Conservation (phyloP, 2,329 filamentous ascomycete species). For the Diaporthe citrichinensis region DNA sequence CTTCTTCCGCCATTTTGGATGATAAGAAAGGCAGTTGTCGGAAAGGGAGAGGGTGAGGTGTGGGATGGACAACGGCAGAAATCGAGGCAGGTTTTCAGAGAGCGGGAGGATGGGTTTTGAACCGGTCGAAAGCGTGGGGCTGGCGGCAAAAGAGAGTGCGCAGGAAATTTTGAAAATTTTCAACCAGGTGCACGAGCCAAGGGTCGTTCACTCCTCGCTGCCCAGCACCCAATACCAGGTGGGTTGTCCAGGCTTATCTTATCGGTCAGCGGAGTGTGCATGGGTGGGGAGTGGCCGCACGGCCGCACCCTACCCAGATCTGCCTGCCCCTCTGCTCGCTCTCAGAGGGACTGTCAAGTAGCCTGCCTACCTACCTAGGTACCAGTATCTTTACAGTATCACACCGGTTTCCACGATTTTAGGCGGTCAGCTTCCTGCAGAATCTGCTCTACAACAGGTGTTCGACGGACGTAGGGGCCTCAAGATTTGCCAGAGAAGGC, state of each 20-base stretch:
- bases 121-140: conserved; percentile 39
- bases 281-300: neutral
- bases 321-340: neutral
- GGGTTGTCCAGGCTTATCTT: conserved; percentile 13
- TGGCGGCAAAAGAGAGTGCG: conserved; percentile 32
- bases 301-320: neutral
- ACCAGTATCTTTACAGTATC: neutral
- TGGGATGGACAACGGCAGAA: conserved; percentile 37
- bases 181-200: conserved; percentile 37
- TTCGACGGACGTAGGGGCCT: neutral
- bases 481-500: neutral
- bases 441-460: neutral
- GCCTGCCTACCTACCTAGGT: no score
- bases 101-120: conserved; percentile 40
- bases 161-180: conserved; percentile 41
- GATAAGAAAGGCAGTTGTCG: conserved; percentile 35
- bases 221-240: neutral
- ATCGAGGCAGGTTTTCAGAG: conserved; percentile 29
- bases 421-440: neutral
- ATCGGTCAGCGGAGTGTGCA: conserved; percentile 10
- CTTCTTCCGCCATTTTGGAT: conserved; percentile 90
- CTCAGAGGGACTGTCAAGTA: neutral
- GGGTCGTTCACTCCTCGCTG: neutral
- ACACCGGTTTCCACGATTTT: neutral
- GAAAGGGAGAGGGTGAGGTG: conserved; percentile 33